Conservation (phyloP, 495 filamentous ascomycete species). For the Annulohypoxylon nitens region DNA sequence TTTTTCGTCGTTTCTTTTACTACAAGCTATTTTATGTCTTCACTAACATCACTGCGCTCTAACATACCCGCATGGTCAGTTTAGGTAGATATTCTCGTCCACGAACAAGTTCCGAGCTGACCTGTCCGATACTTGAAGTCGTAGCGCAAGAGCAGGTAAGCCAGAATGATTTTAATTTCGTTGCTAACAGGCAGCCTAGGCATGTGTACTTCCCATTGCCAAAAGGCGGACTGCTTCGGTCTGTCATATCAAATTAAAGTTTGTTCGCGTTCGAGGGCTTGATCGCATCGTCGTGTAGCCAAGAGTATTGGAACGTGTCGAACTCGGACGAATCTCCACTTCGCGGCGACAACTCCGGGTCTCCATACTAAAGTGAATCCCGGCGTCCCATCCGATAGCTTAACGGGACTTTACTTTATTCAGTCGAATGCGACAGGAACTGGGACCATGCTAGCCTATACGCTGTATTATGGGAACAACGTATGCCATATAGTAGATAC, state of each 20-base stretch:
- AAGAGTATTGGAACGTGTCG: background rate
- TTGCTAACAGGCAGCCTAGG: background rate
- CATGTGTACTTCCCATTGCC: background rate
- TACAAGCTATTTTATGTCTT: background rate
- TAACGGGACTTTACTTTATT: background rate
- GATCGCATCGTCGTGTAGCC: background rate
- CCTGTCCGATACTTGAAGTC: background rate
- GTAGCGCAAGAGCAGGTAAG: background rate
- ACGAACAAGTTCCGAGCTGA: background rate
- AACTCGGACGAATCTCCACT: background rate
- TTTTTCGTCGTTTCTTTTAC: no score
- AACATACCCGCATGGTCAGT: background rate
- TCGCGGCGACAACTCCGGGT: no score
- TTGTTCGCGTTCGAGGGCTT: background rate
- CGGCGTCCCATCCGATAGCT: conserved; percentile 4
- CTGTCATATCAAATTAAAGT: background rate
- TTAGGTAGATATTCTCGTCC: background rate
- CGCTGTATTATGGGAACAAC: background rate
- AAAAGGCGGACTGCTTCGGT: background rate
- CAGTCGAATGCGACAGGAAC: conserved; percentile 1
- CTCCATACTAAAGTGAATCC: no score
- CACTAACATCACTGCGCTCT: background rate
- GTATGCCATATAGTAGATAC: background rate
- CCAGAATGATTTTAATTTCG: conserved; percentile 1
- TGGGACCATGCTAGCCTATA: background rate